Conservation (phyloP, 106 monocot genomes). For the Platanthera guangdongensis region DNA sequence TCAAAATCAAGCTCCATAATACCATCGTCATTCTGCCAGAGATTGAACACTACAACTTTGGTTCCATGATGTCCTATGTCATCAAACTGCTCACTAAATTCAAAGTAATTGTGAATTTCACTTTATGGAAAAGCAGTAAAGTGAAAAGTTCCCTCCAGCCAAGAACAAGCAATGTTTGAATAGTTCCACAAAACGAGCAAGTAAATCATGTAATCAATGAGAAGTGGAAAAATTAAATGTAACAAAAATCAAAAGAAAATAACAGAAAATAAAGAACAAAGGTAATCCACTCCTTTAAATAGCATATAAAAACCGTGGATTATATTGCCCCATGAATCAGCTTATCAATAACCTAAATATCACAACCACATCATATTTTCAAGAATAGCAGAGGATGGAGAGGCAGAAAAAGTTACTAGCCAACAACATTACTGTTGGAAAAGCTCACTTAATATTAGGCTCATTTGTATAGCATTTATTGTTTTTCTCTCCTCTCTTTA, state of each 20-base stretch:
- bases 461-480: too few species aligned
- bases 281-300: neutral
- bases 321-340: neutral
- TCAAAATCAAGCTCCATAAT: constrained; percentile 84
- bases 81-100: constrained; percentile 76
- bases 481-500: too few species aligned
- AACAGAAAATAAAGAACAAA: neutral
- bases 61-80: constrained; percentile 84
- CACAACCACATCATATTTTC: neutral
- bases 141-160: neutral
- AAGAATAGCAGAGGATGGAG: neutral
- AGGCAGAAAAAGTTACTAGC: too few species aligned
- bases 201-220: neutral
- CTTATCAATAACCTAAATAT: neutral
- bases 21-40: constrained; percentile 85
- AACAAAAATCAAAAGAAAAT: neutral
- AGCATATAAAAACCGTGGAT: neutral
- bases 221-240: neutral
- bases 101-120: constrained; percentile 27
- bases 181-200: neutral
- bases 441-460: too few species aligned
- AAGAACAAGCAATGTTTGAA: neutral
- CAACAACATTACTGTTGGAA: neutral
- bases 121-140: constrained; percentile 11
- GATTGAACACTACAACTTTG: constrained; percentile 71